Conservation (phyloP, 192 early-diverging fungal species). For the Podila epigama region DNA sequence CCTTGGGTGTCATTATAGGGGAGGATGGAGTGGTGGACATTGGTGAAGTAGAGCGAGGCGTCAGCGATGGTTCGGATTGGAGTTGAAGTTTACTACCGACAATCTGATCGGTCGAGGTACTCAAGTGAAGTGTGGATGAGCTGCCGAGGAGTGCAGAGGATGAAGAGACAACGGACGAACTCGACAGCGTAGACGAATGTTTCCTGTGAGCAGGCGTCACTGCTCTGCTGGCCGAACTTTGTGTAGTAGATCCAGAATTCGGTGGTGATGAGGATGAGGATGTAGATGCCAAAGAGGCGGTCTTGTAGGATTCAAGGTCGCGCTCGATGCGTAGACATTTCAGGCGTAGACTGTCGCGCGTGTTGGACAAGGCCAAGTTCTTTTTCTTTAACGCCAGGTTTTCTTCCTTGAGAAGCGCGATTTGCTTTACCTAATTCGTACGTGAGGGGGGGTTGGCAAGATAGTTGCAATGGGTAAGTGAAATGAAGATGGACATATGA, state of each 20-base stretch:
- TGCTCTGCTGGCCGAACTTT: no score
- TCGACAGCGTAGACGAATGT: neutral
- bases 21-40: neutral
- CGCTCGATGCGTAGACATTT: conserved; percentile 37
- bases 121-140: neutral
- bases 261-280: neutral
- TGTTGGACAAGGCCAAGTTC: conserved; percentile 30
- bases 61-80: neutral
- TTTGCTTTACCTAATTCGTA: conserved; percentile 24
- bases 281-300: neutral
- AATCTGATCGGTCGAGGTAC: neutral
- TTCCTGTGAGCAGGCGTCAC: neutral
- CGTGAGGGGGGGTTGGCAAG: neutral
- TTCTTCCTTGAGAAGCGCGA: conserved; percentile 39
- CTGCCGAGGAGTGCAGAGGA: conserved; percentile 3
- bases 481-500: neutral
- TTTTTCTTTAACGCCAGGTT: conserved; percentile 35
- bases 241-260: neutral
- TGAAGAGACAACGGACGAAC: conserved; percentile 19
- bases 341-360: conserved; percentile 31
- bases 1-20: no score
- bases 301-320: conserved; percentile 38
- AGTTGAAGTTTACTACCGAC: neutral
- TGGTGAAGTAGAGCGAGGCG: neutral
- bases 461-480: neutral